Conservation (phyloP, 2,329 filamentous ascomycete genomes). For the Paecilomyces niveus region DNA sequence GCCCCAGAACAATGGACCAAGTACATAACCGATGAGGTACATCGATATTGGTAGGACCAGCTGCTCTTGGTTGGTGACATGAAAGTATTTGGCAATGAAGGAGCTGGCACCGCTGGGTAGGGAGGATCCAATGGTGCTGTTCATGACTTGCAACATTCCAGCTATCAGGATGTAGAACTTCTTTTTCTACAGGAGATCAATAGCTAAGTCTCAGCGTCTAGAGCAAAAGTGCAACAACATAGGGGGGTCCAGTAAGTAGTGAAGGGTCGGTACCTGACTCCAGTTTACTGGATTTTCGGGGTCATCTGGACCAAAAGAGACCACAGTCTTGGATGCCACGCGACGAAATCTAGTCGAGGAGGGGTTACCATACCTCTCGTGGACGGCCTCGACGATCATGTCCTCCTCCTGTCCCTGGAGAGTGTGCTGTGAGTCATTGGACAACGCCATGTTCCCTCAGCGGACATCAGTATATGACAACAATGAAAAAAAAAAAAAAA, state of each 20-base stretch:
- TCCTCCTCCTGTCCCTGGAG: conserved; percentile 2
- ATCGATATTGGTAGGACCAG: conserved; percentile 34
- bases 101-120: conserved; percentile 32
- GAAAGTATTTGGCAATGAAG: conserved; percentile 29
- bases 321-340: conserved; percentile 29
- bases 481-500: too few relatives aligned
- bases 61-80: conserved; percentile 23
- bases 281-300: conserved; percentile 28
- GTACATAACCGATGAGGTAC: conserved; percentile 34
- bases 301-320: conserved; percentile 27
- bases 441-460: neutral
- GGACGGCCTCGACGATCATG: conserved; percentile 16
- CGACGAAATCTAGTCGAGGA: conserved; percentile 22
- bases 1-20: conserved; percentile 38
- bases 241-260: neutral
- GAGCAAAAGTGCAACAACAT: neutral
- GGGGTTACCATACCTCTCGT: conserved; percentile 18
- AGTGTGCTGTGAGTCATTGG: conserved; percentile 1
- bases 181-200: conserved; percentile 12
- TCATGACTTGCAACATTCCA: conserved; percentile 33
- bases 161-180: conserved; percentile 29
- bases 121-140: conserved; percentile 35
- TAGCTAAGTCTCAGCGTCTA: neutral
- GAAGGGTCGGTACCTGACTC: conserved; percentile 17
- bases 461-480: neutral